Evolutionary conservation across 345 rosid genomes (phyloP).

Genomic region (Citrus medica): DNA sequence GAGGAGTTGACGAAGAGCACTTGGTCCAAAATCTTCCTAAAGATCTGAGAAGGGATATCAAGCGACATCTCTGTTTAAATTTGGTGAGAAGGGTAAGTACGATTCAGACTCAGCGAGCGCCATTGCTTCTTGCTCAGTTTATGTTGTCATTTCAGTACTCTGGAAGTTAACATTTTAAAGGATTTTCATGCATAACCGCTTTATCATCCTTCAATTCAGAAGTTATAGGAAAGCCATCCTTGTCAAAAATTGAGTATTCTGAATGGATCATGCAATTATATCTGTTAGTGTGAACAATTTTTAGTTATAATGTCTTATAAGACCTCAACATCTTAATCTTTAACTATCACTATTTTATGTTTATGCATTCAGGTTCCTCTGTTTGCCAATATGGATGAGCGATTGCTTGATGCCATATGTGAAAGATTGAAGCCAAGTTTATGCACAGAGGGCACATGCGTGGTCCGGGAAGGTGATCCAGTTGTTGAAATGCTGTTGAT

Average conservation of each 20-base stretch:
- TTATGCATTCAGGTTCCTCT: constrained; percentile 59
- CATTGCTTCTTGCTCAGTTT: neutral
- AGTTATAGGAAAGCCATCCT: neutral
- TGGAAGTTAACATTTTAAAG: neutral
- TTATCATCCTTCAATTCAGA: neutral
- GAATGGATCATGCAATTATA: neutral
- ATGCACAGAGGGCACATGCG: constrained; percentile 64
- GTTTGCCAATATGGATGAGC: constrained; percentile 85
- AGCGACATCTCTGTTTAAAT: constrained; percentile 81
- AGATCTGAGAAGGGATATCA: constrained; percentile 83
- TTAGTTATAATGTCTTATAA: neutral
- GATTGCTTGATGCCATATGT: constrained; percentile 82
- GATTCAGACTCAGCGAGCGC: neutral
- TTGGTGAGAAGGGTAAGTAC: constrained; percentile 77
- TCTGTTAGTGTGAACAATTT: neutral
- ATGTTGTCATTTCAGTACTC: neutral
- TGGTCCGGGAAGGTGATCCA: constrained; percentile 87
- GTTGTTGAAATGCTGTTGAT: constrained; percentile 88
- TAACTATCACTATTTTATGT: neutral
- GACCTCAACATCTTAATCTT: neutral
- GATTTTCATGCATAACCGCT: neutral
- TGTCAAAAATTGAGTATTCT: neutral
- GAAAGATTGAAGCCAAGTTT: constrained; percentile 81
- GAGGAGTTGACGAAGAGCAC: constrained; percentile 75
- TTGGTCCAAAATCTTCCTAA: constrained; percentile 76